Conservation (phyloP, 192 early-diverging fungal genomes). For the Paraglomus occultum region DNA sequence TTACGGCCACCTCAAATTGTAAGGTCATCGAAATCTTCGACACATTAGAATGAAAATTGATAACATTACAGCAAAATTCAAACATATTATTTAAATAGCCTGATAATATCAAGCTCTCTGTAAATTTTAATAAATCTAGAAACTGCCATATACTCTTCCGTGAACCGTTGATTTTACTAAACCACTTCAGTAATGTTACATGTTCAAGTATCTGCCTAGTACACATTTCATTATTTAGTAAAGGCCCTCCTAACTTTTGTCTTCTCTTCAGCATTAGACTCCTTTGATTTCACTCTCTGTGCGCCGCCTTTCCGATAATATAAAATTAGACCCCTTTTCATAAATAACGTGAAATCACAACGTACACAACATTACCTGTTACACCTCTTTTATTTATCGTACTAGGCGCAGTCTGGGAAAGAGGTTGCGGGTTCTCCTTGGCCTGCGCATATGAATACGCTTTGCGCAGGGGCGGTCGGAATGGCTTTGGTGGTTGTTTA, state of each 20-base stretch:
- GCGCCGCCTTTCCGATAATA: conserved; percentile 11
- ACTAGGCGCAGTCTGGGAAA: not conserved
- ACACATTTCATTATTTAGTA: too few relatives aligned
- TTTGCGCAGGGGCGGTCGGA: not conserved
- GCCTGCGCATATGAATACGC: not conserved
- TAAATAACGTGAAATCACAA: not conserved
- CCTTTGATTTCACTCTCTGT: conserved; percentile 16
- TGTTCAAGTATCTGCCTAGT: too few relatives aligned
- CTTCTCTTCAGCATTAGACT: conserved; percentile 21
- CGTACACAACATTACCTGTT: not conserved
- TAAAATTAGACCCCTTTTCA: conserved; percentile 4
- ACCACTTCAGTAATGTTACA: too few relatives aligned
- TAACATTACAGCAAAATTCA: too few relatives aligned
- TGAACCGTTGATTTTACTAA: too few relatives aligned
- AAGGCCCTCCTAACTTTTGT: conserved; percentile 17
- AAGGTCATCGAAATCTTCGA: too few relatives aligned
- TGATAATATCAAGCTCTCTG: too few relatives aligned
- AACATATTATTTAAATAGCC: too few relatives aligned
- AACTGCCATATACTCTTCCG: too few relatives aligned
- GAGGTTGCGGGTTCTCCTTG: not conserved
- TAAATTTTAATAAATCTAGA: too few relatives aligned
- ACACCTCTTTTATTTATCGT: not conserved
- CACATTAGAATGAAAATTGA: too few relatives aligned
- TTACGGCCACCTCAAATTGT: too few relatives aligned
- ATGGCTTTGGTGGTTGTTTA: not conserved